phyloP scores from a whole-genome alignment of 306 rosid species.

The Nissolia schottii region DNA sequence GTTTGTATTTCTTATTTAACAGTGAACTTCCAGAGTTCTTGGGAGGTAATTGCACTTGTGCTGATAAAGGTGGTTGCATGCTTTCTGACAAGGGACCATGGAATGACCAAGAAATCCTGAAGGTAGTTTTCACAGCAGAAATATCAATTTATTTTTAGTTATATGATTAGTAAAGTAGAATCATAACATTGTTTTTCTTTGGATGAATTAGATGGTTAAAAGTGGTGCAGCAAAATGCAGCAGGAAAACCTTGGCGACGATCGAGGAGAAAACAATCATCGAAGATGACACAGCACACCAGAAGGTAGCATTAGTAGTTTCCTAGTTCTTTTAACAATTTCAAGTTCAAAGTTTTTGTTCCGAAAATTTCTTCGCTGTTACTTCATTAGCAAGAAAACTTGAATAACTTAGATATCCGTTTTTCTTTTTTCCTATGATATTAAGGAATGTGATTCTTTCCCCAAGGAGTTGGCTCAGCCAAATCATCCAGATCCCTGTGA shows the following conservation, averaged over 20 bases:
- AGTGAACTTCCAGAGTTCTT: constrained; percentile 93
- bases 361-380: constrained; percentile 5
- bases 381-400: background rate
- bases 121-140: constrained; percentile 41
- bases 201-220: constrained; percentile 73
- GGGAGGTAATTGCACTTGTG: constrained; percentile 92
- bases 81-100: constrained; percentile 96
- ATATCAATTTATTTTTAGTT: background rate
- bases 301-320: constrained; percentile 39
- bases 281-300: constrained; percentile 43
- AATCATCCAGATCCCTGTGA: constrained; percentile 25
- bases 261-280: constrained; percentile 63
- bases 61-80: constrained; percentile 95
- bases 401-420: background rate
- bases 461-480: constrained; percentile 28
- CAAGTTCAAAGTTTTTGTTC: background rate
- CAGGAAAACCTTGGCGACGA: constrained; percentile 33
- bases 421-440: constrained; percentile 2
- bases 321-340: background rate
- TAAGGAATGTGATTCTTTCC: constrained; percentile 48
- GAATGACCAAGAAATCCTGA: constrained; percentile 78
- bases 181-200: background rate
- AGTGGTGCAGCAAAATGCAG: constrained; percentile 62
- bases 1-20: constrained; percentile 25
- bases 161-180: background rate